A percentile compares a stretch with the other conserved stretches of the same genome.
phyloP scores from a whole-genome alignment of 257 asterid species.

The Buddleja alternifolia region DNA sequence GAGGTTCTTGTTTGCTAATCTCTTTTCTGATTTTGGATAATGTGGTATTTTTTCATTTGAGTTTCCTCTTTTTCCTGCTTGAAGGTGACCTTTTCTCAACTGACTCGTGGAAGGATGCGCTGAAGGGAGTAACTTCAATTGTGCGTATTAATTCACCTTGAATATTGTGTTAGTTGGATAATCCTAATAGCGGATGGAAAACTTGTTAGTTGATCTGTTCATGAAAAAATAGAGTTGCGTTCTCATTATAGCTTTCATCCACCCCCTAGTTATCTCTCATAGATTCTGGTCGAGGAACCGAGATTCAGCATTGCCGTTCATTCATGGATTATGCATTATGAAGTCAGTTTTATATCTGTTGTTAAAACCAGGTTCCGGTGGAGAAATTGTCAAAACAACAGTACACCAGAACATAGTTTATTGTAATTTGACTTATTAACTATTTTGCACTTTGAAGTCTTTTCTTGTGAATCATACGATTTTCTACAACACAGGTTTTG shows the following conservation, averaged over 20 bases:
- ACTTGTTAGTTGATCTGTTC: not conserved
- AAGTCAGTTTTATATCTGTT: not conserved
- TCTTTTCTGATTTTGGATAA: slow-evolving; percentile 4
- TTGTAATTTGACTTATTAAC: not conserved
- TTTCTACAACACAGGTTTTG: too few species aligned
- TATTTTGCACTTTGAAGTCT: not conserved
- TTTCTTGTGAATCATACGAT: not conserved
- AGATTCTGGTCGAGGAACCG: too few species aligned
- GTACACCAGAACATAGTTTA: not conserved
- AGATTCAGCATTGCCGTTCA: not conserved
- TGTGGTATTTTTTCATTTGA: slow-evolving; percentile 22
- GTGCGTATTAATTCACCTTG: slow-evolving; percentile 56
- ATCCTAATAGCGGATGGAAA: too few species aligned
- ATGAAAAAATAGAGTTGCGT: too few species aligned
- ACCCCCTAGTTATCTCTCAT: too few species aligned
- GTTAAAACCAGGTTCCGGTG: not conserved
- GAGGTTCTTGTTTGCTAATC: slow-evolving; percentile 21
- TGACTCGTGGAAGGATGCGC: slow-evolving; percentile 88
- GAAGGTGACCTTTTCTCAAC: slow-evolving; percentile 81
- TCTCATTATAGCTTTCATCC: too few species aligned
- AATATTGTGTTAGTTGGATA: too few species aligned
- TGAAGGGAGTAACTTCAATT: slow-evolving; percentile 90
- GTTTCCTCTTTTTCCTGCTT: slow-evolving; percentile 32
- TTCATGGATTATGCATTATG: not conserved
- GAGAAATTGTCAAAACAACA: not conserved